Evolutionary conservation across 441 rosid species (phyloP), one percentile per base, ranked within the genome.

Genomic region (Mallotus repandus): DNA sequence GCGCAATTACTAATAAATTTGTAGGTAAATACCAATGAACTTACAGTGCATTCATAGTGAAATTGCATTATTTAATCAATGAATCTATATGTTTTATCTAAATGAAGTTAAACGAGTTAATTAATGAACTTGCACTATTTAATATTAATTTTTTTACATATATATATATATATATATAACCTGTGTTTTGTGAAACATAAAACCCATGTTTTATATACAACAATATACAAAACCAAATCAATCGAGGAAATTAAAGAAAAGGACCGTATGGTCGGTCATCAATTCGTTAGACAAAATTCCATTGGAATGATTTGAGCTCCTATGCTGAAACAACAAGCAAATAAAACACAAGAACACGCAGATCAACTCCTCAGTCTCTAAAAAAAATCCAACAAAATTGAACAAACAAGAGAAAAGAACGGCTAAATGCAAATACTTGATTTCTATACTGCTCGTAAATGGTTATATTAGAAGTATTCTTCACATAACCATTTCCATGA

Each of bases 191-290:
- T n/a, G n/a, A n/a, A n/a, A n/a, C n/a, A n/a, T n/a, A n/a, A n/a
- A n/a, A n/a, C 29, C 29, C 29, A 25, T 25, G 29, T 25, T 25
- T 25, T 25, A 25, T 25, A 25, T 2, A 35, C 41, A 35, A 35
- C 5, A 35, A 5, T 35, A 35, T 5, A 35, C 41, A 66, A 66
- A 45, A 45, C 19, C 12, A 9, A 61, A 50, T 48, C 72, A 66
- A 12, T 32, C 63, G 68, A 25, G 6, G 11, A 49, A 2, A 73
- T 46, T 62, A n/a, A 75, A 35, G 68, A 15, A 64, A 21, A 77
- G 32, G 78, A 75, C 67, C 93, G 69, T 82, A 93, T 93, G 86
- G 93, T 76, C 61, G 86, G 73, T 84, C 88, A 52, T 68, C 74
- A 60, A 76, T 52, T 55, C 91, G 62, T 85, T 86, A 57, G 81